Conservation (phyloP, 2,329 filamentous ascomycete genomes). For the Coniochaeta sp. region DNA sequence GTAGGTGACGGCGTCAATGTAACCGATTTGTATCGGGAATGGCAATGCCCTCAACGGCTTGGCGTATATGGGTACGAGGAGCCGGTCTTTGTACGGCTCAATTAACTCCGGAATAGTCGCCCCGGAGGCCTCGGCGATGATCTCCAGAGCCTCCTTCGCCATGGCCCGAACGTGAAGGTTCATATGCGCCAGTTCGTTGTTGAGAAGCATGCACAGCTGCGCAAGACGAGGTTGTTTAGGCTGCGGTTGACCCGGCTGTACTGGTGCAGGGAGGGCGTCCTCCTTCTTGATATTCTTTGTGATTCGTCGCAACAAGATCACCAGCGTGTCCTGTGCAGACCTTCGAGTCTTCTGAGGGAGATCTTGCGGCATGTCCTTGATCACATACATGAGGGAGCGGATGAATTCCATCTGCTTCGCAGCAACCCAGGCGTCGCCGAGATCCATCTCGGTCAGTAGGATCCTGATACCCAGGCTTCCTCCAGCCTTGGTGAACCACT, state of each 20-base stretch:
- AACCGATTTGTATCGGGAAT: constrained; percentile 93
- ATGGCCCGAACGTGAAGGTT: constrained; percentile 90
- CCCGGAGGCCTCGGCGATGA: constrained; percentile 70
- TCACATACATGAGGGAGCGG: constrained; percentile 87
- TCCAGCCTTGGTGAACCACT: constrained; percentile 97
- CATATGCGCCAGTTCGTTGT: constrained; percentile 87
- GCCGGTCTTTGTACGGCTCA: constrained; percentile 79
- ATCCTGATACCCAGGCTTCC: constrained; percentile 87
- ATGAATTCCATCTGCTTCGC: constrained; percentile 82
- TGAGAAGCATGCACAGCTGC: constrained; percentile 75
- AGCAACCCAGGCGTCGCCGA: constrained; percentile 77
- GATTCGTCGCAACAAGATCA: constrained; percentile 69
- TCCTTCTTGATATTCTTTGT: constrained; percentile 74
- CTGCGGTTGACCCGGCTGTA: constrained; percentile 34
- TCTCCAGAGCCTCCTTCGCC: constrained; percentile 70
- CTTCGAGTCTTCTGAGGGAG: constrained; percentile 82
- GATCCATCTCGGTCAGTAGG: constrained; percentile 73
- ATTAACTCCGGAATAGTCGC: constrained; percentile 83
- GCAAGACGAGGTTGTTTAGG: constrained; percentile 53
- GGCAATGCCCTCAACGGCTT: constrained; percentile 90
- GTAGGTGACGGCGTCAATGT: constrained; percentile 95
- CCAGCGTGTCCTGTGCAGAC: constrained; percentile 75
- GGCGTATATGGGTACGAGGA: constrained; percentile 87
- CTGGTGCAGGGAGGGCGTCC: constrained; percentile 46
- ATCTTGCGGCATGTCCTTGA: constrained; percentile 96